Base-by-base conservation (phyloP, 257 asterid species). In the Lycium barbarum region DNA sequence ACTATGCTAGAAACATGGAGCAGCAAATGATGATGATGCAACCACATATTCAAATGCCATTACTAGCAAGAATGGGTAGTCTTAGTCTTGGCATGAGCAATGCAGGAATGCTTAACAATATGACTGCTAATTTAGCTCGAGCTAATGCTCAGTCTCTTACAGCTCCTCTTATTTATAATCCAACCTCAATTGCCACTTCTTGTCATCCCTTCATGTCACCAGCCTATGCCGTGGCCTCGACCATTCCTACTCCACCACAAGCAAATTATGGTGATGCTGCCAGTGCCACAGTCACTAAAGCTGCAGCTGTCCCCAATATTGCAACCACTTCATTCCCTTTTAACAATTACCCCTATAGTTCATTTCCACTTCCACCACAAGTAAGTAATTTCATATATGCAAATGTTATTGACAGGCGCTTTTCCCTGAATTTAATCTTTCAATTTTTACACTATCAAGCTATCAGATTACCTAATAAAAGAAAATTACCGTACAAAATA, bases 11-110 rank as follows among this genome's bases (percentile, higher is more conserved):
- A 72, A 89, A 91, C 83, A 86, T 81, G 83, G 88, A 83, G 40
- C 79, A 83, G 17, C 89, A 91, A 90, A 74, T 92, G 92, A 87
- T 92, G 91, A 88, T 89, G 89, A 20, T 93, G 54, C 97, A 92
- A 9, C 93, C 91, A 55, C 95, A 90, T 36, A 85, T 90, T 14
- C 98, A 94, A 43, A 92, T 93, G 95, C 90, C 98, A 0, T 79
- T 91, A 10, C 74, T 93, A 17, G 93, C 94, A 6, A 87, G 93
- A n/a, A 90, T 90, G 97, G 91, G 84, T 7, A 89, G 91, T 14
- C 18, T 55, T 13, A 90, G 89, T 91, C 45, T 88, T 38, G 93
- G 83, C 45, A 73, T 83, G 81, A 2, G 54, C 5, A 87, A 85
- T 13, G 71, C 82, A 78, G 82, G 82, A 78, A 33, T 78, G 47